A percentile compares a stretch with the other conserved stretches of the same genome.
Evolutionary conservation across 768 basidiomycete genomes (phyloP).

Genomic region (Scleroderma citrinum): DNA sequence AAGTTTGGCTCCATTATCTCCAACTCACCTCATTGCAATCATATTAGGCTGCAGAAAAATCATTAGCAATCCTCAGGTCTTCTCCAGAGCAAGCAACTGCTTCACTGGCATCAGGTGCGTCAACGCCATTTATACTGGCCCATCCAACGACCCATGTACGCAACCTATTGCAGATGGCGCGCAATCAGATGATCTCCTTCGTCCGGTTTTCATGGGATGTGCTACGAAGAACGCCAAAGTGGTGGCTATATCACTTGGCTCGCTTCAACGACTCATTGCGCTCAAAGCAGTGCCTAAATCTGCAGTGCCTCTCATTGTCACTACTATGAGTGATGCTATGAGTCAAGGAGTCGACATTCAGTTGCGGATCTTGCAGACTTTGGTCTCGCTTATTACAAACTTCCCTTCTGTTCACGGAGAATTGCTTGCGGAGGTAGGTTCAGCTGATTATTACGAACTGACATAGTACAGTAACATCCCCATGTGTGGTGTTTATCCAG

Average conservation of each 20-base stretch:
- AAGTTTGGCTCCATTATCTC: not conserved
- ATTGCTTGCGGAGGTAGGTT: conserved; percentile 73
- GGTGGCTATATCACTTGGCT: conserved; percentile 85
- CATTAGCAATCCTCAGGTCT: conserved; percentile 71
- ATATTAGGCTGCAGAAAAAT: conserved; percentile 78
- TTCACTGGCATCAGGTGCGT: conserved; percentile 67
- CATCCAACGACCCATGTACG: conserved; percentile 1
- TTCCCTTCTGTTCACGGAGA: conserved; percentile 77
- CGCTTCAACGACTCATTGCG: conserved; percentile 83
- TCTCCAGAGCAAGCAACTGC: conserved; percentile 75
- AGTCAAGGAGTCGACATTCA: conserved; percentile 97
- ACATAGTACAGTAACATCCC: not conserved
- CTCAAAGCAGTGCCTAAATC: conserved; percentile 80
- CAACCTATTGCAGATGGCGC: conserved; percentile 51
- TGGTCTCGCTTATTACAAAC: conserved; percentile 87
- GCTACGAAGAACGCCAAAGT: conserved; percentile 92
- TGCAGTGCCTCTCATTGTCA: conserved; percentile 73
- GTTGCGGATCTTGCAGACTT: conserved; percentile 85
- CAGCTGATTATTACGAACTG: not conserved
- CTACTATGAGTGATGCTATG: conserved; percentile 81
- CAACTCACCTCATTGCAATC: conserved; percentile 19
- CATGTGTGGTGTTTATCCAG: conserved; percentile 34
- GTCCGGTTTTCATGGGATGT: conserved; percentile 91
- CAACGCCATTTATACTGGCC: not conserved
- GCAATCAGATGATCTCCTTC: conserved; percentile 74